Conservation (phyloP, 1,284 basidiomycete species). For the Apiotrichum mycotoxinovorans region DNA sequence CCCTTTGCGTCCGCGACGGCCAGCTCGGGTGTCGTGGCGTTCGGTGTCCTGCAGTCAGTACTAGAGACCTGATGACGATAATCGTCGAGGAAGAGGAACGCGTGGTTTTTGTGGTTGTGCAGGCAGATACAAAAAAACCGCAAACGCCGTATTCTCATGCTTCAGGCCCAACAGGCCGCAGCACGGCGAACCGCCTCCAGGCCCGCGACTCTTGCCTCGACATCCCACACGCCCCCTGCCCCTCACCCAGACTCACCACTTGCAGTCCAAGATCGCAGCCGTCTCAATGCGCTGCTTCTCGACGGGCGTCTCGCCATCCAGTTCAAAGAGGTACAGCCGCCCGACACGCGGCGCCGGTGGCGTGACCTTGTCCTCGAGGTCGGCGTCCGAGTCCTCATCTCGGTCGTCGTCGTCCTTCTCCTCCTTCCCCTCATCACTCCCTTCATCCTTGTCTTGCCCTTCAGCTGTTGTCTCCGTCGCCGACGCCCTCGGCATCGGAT, state of each 20-base stretch:
- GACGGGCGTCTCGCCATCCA: conserved; percentile 23
- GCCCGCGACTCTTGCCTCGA: too few relatives aligned
- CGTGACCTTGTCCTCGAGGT: not conserved
- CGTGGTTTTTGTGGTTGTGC: too few relatives aligned
- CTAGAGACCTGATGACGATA: not conserved
- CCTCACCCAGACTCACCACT: conserved; percentile 61
- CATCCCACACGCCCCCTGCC: too few relatives aligned
- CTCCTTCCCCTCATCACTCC: conserved; percentile 3
- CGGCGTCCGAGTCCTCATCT: not conserved
- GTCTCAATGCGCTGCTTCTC: conserved; percentile 67
- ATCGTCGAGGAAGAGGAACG: not conserved
- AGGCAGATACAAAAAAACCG: too few relatives aligned
- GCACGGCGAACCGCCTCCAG: too few relatives aligned
- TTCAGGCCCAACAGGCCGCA: too few relatives aligned
- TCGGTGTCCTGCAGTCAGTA: not conserved
- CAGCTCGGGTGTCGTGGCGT: conserved; percentile 42
- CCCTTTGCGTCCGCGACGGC: conserved; percentile 81
- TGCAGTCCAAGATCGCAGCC: conserved; percentile 85
- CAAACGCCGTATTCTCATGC: too few relatives aligned
- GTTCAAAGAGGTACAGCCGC: conserved; percentile 34
- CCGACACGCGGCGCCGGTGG: conserved; percentile 55
- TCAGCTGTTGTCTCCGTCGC: too few relatives aligned
- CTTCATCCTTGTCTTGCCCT: conserved; percentile 13
- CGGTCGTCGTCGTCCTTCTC: conserved; percentile 5
- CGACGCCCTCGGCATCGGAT: not conserved